phyloP scores from a whole-genome alignment of 345 rosid species.

The Bruguiera gymnorhiza region DNA sequence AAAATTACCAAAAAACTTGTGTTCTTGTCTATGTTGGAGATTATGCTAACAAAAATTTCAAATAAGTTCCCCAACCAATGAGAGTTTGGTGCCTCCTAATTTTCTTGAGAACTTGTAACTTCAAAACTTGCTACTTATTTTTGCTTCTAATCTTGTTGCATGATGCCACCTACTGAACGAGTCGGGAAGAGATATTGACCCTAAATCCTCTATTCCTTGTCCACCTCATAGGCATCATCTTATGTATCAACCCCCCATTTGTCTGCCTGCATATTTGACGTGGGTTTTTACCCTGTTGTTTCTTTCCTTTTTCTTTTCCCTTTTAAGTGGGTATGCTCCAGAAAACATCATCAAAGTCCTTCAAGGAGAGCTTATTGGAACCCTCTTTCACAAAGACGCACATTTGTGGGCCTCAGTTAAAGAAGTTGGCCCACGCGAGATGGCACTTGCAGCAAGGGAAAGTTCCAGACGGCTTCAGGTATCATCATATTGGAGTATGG shows the following conservation, averaged over 20 bases:
- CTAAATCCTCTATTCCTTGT: background rate
- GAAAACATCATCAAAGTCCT: conserved; percentile 77
- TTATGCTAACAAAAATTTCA: background rate
- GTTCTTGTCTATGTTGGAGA: background rate
- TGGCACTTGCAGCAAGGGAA: conserved; percentile 97
- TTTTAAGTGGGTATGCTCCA: conserved; percentile 70
- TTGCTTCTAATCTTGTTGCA: background rate
- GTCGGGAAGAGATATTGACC: background rate
- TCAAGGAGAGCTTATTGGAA: conserved; percentile 80
- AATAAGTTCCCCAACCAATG: background rate
- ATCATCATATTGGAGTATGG: conserved; percentile 9
- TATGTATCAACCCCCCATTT: background rate
- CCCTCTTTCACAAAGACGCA: conserved; percentile 91
- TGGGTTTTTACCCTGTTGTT: background rate
- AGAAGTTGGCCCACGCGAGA: conserved; percentile 62
- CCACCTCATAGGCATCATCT: background rate
- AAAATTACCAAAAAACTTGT: background rate
- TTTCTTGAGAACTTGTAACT: background rate
- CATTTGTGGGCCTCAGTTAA: conserved; percentile 58
- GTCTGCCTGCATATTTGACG: background rate
- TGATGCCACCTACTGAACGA: background rate
- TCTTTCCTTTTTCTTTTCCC: conserved; percentile 1
- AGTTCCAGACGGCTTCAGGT: conserved; percentile 93
- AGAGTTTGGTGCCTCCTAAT: background rate
- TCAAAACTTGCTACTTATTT: background rate